Percentiles rank a stretch among this genome's conserved stretches.
phyloP scores from a whole-genome alignment of 2,329 filamentous ascomycete species.

The Achaetomium macrosporum region DNA sequence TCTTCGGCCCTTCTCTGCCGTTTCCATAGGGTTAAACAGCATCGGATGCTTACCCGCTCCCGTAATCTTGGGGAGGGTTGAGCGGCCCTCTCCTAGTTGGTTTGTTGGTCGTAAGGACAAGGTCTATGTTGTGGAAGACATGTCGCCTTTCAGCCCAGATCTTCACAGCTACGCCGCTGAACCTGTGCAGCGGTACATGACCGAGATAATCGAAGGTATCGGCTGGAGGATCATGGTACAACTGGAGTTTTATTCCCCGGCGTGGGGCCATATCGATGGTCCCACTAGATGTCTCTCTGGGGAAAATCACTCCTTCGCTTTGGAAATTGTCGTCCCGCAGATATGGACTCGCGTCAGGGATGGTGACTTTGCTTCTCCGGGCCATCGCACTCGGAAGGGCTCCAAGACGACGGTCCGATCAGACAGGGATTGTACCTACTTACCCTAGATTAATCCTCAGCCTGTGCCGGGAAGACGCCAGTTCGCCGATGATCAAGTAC shows the following conservation, averaged over 20 bases:
- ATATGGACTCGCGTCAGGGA: no score
- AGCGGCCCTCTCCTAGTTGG: not conserved
- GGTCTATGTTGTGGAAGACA: not conserved
- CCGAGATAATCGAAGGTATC: no score
- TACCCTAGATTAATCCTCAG: not conserved
- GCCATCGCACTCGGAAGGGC: not conserved
- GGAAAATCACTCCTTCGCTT: no score
- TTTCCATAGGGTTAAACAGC: not conserved
- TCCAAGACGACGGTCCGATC: not conserved
- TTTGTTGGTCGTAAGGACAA: not conserved
- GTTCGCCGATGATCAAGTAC: not conserved
- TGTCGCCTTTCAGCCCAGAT: not conserved
- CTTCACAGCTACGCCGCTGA: not conserved
- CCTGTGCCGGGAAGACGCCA: no score
- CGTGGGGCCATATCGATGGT: no score
- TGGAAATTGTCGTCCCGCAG: no score
- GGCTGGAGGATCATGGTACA: no score
- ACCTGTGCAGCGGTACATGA: not conserved
- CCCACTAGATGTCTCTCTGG: no score
- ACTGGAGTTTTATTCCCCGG: no score
- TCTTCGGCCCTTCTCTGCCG: conserved; percentile 8
- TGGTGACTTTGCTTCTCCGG: no score
- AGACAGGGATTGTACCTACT: not conserved
- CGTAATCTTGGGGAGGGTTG: not conserved
- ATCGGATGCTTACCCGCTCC: not conserved